phyloP scores from a whole-genome alignment of 345 rosid species.

The Hevea brasiliensis region DNA sequence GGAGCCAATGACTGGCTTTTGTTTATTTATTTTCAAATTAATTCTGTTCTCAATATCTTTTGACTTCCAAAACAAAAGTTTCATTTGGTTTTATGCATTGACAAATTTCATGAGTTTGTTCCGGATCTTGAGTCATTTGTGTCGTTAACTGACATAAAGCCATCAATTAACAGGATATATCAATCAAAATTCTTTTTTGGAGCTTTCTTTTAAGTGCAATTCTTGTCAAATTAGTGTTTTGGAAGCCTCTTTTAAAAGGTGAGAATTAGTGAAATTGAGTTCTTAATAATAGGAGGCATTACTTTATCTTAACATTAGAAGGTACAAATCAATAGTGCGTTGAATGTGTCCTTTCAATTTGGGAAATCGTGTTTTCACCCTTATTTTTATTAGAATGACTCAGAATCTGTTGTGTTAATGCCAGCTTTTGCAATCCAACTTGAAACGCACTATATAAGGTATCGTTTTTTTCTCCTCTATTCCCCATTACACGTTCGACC shows the following conservation, averaged over 20 bases:
- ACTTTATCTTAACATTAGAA: not conserved
- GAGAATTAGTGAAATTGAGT: slow-evolving; percentile 13
- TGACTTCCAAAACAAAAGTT: not conserved
- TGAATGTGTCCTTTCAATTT: not conserved
- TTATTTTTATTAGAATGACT: slow-evolving; percentile 26
- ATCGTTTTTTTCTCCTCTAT: not conserved
- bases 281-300: not conserved
- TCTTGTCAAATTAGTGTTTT: slow-evolving; percentile 37
- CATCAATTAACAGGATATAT: slow-evolving; percentile 48
- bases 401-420: slow-evolving; percentile 79
- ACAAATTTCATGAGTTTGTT: not conserved
- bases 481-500: no score
- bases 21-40: not conserved
- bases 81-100: not conserved
- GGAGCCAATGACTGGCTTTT: not conserved
- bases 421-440: slow-evolving; percentile 83
- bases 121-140: slow-evolving; percentile 1
- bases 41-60: not conserved
- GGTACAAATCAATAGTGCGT: not conserved
- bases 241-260: slow-evolving; percentile 67
- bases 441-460: slow-evolving; percentile 77
- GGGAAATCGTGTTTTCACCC: not conserved
- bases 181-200: slow-evolving; percentile 40
- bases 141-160: slow-evolving; percentile 18
- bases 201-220: slow-evolving; percentile 50